Evolutionary conservation across 1,139 yeast species (phyloP).

Genomic region (Magnusiomyces fungicola): DNA sequence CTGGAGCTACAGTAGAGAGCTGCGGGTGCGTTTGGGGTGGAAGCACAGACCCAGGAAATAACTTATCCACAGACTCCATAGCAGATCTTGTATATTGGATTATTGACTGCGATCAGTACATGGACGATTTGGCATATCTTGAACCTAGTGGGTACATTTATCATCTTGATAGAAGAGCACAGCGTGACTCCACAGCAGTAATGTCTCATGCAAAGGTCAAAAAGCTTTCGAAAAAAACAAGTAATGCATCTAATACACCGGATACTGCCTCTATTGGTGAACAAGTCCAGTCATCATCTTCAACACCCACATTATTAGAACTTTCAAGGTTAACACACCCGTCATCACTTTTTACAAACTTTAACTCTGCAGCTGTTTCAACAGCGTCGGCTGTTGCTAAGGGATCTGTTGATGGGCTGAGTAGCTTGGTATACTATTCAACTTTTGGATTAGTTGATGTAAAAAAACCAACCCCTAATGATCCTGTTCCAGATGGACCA

Average conservation of each 20-base stretch:
- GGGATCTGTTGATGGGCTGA: conserved; percentile 22
- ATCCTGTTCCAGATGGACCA: conserved; percentile 12
- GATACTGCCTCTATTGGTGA: background rate
- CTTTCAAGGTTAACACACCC: conserved; percentile 5
- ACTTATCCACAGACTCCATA: conserved; percentile 16
- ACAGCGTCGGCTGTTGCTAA: conserved; percentile 23
- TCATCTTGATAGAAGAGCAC: conserved; percentile 17
- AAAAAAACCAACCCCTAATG: conserved; percentile 12
- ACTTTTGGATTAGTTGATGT: conserved; percentile 15
- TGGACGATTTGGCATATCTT: conserved; percentile 21
- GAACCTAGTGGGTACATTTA: conserved; percentile 27
- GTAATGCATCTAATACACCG: background rate
- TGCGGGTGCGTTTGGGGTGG: conserved; percentile 27
- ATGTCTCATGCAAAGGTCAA: background rate
- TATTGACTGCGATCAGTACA: conserved; percentile 22
- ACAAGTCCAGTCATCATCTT: background rate
- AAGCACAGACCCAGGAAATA: background rate
- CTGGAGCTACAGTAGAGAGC: conserved; percentile 16
- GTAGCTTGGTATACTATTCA: conserved; percentile 18
- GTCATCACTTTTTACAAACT: conserved; percentile 2
- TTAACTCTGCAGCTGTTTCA: conserved; percentile 9
- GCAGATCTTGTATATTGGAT: conserved; percentile 26
- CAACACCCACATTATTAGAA: conserved; percentile 7
- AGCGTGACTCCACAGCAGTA: background rate
- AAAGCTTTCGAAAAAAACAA: background rate